Evolutionary conservation across 2,329 filamentous ascomycete species (phyloP).

Genomic region (Cadophora sp.): DNA sequence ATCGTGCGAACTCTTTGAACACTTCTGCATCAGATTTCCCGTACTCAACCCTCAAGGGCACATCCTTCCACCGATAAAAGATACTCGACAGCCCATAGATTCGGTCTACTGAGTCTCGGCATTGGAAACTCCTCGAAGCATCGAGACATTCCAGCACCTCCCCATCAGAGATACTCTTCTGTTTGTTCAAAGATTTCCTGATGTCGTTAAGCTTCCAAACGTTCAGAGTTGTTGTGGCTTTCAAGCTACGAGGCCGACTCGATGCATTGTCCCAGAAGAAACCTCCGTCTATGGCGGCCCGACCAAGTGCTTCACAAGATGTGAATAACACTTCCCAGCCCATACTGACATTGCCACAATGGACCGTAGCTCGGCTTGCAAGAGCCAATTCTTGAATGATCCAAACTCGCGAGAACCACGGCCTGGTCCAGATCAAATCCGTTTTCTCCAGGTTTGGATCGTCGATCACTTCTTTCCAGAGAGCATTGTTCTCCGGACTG

Average conservation of each 20-base stretch:
- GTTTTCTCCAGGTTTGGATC: constrained; percentile 2
- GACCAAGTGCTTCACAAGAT: constrained; percentile 5
- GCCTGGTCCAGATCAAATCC: background rate
- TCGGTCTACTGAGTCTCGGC: background rate
- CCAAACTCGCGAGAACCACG: background rate
- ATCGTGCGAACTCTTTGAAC: background rate
- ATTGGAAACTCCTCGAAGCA: background rate
- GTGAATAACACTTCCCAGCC: background rate
- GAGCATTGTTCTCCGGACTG: background rate
- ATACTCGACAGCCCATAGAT: background rate
- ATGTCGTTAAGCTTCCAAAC: background rate
- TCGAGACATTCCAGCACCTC: background rate
- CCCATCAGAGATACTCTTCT: background rate
- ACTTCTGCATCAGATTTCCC: background rate
- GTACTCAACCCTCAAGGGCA: background rate
- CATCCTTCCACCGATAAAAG: background rate
- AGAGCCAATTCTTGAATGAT: constrained; percentile 1
- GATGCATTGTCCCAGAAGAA: background rate
- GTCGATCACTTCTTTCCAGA: background rate
- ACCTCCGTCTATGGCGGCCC: background rate
- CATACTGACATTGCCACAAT: background rate
- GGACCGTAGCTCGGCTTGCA: background rate
- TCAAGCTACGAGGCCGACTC: background rate
- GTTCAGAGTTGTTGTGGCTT: background rate
- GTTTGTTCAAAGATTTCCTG: background rate